A percentile compares a stretch with the other conserved stretches of the same genome.
Evolutionary conservation across 1,284 basidiomycete species (phyloP).

Genomic region (Prillingera fragicola): DNA sequence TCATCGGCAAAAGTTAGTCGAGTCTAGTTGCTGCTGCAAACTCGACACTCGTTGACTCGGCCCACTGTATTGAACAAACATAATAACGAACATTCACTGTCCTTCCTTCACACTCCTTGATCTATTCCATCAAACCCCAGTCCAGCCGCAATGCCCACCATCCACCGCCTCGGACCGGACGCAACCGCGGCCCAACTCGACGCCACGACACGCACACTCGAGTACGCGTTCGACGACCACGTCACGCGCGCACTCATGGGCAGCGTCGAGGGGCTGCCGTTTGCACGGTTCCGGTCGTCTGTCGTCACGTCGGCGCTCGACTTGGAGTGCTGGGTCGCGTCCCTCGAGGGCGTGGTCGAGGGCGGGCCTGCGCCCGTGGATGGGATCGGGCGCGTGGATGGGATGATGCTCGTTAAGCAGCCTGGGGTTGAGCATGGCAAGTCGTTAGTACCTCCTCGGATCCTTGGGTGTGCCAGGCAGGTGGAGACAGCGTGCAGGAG

Average conservation of each 20-base stretch:
- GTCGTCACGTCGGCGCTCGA: conserved; percentile 7
- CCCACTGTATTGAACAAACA: too few relatives aligned
- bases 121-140: too few relatives aligned
- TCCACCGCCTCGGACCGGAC: too few relatives aligned
- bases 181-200: too few relatives aligned
- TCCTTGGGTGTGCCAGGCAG: background rate
- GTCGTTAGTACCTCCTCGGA: conserved; percentile 4
- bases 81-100: too few relatives aligned
- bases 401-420: conserved; percentile 14
- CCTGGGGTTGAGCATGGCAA: conserved; percentile 12
- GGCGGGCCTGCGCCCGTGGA: too few relatives aligned
- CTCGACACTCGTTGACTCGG: too few relatives aligned
- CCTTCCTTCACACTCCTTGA: too few relatives aligned
- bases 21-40: too few relatives aligned
- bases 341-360: too few relatives aligned
- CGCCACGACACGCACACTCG: background rate
- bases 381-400: background rate
- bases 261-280: background rate
- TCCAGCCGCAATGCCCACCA: too few relatives aligned
- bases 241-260: conserved; percentile 5
- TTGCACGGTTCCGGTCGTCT: background rate
- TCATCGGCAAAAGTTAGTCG: too few relatives aligned
- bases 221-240: conserved; percentile 1
- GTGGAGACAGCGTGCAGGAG: background rate
- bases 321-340: conserved; percentile 7